phyloP scores from a whole-genome alignment of 148 eudicot species.

The Vaccinium myrtillus region DNA sequence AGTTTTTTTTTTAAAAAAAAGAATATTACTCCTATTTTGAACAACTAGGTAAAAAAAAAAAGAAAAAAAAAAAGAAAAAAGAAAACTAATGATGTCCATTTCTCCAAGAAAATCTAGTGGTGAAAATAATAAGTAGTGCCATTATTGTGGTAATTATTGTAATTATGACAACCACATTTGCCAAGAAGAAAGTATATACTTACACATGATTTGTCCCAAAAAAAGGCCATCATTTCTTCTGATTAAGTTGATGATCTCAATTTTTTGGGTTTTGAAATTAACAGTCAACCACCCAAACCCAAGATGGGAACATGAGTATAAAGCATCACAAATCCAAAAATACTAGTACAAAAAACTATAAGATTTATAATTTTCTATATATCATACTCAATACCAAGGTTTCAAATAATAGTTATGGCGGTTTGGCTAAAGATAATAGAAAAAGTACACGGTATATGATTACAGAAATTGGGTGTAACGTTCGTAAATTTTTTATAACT shows the following conservation, averaged over 20 bases:
- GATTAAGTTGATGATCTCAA: slow-evolving; percentile 31
- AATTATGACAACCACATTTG: slow-evolving; percentile 8
- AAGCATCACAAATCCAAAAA: neutral
- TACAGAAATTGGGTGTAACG: neutral
- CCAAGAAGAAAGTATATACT: slow-evolving; percentile 23
- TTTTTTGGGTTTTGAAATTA: slow-evolving; percentile 24
- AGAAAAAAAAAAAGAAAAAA: neutral
- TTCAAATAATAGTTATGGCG: neutral
- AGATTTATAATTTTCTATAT: no score
- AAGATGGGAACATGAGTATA: slow-evolving; percentile 10
- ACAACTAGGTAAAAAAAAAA: neutral
- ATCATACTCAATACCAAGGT: neutral
- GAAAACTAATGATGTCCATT: neutral
- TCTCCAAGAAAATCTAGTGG: neutral
- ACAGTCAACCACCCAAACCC: slow-evolving; percentile 26
- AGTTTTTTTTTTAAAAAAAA: neutral
- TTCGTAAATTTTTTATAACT: neutral
- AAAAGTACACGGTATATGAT: neutral
- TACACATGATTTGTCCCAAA: slow-evolving; percentile 17
- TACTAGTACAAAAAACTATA: no score
- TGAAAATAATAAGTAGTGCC: slow-evolving; percentile 12
- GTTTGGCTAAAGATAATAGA: neutral
- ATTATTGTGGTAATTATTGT: slow-evolving; percentile 26
- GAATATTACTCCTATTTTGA: no score
- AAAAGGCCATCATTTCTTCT: slow-evolving; percentile 26